Base-by-base conservation (phyloP, 2,329 filamentous ascomycete genomes). In the Diaporthe velutina region DNA sequence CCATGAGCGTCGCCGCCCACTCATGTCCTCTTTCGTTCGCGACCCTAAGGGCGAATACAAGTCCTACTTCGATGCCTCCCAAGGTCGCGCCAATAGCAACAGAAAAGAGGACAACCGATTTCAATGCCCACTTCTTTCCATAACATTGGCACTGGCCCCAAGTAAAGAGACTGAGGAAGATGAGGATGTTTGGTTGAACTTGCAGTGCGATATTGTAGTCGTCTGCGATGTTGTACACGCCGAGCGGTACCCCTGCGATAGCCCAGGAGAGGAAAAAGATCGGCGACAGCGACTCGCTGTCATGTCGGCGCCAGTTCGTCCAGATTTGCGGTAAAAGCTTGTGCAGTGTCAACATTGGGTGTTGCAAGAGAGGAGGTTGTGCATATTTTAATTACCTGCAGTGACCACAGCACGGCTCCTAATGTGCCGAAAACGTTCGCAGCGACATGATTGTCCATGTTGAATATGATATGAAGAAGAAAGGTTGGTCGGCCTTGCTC, bases 311-410 rank as follows among this genome's bases (percentile, higher is more conserved):
- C 54, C 54, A 55, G 52, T 55, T 55, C 28, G 28, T 55, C 52
- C 52, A 35, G 54, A 57, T 57, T 19, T 57, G 54, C 30, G 54
- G 54, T 12, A 57, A 10, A n/a, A 57, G 54, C 54, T 57, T 57
- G 1, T 12, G 8, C 8, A 9, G 30, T 12, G 30, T 57, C 13
- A 57, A 12, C 10, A 35, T 33, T 19, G 6, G 0, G 17, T 9
- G 3, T 22, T 17, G 19, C 30, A 3, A 0, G 35, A 9, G 7
- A 35, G 30, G 0, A 2, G 17, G 30, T 6, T n/a, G 3, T 35
- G 54, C 9, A 35, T 35, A 19, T 5, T 4, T 25, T 52, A 13
- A 57, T 57, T 57, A 57, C 54, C 54, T 57, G 54, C 54, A 57
- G 30, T 12, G 54, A 57, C 54, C 30, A 57, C 3, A 35, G 54